Evolutionary conservation across 2,329 filamentous ascomycete species (phyloP).

Genomic region (Hypoxylon sp.): DNA sequence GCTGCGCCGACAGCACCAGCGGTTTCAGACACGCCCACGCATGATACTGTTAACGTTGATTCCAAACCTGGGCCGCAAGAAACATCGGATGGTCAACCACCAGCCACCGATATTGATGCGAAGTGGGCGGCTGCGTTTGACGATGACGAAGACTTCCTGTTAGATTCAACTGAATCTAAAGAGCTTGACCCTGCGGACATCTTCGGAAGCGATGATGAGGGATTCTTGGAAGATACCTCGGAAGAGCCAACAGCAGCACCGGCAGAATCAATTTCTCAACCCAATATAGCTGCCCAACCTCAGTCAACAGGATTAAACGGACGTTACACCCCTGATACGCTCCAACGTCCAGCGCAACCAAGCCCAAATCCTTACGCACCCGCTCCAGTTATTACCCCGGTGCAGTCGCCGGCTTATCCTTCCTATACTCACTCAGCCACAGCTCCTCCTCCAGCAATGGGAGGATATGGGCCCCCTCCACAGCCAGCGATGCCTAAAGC

Average conservation of each 20-base stretch:
- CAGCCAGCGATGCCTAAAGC: constrained; percentile 67
- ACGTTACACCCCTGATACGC: constrained; percentile 52
- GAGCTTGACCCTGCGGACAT: constrained; percentile 73
- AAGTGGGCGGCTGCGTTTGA: constrained; percentile 89
- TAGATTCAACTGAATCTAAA: constrained; percentile 64
- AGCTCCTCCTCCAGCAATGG: constrained; percentile 48
- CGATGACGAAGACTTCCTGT: constrained; percentile 72
- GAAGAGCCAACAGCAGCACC: constrained; percentile 53
- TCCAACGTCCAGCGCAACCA: constrained; percentile 44
- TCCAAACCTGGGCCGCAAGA: constrained; percentile 41
- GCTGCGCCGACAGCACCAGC: constrained; percentile 22
- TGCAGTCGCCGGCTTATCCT: constrained; percentile 44
- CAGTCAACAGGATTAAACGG: constrained; percentile 49
- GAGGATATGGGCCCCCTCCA: constrained; percentile 54
- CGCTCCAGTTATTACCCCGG: constrained; percentile 54
- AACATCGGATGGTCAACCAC: constrained; percentile 42
- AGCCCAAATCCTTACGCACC: constrained; percentile 62
- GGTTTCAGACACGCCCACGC: constrained; percentile 17
- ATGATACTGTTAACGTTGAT: constrained; percentile 43
- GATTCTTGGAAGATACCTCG: constrained; percentile 80
- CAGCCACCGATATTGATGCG: constrained; percentile 72
- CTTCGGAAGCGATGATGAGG: constrained; percentile 86
- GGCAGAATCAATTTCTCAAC: constrained; percentile 27
- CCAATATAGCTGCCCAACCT: constrained; percentile 39
- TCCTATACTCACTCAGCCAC: constrained; percentile 49